Evolutionary conservation across 495 filamentous ascomycete genomes (phyloP).

Genomic region (Apodospora peruviana): DNA sequence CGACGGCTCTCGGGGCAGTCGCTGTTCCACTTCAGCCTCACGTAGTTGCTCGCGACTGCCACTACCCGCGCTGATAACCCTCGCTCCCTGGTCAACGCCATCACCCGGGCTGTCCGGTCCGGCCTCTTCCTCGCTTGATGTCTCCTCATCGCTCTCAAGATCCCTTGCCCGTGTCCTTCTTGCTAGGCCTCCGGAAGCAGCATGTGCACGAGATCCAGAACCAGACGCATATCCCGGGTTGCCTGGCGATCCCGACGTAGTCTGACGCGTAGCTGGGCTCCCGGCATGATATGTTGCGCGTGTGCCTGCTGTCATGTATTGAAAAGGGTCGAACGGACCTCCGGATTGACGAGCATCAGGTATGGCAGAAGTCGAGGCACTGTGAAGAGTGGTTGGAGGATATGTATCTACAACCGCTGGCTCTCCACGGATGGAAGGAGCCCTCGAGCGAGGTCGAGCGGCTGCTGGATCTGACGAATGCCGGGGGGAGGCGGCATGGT

Average conservation of each 20-base stretch:
- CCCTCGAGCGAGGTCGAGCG: slow-evolving; percentile 16
- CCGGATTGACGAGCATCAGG: slow-evolving; percentile 10
- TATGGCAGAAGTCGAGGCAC: slow-evolving; percentile 8
- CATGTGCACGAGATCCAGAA: background rate
- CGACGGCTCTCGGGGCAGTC: slow-evolving; percentile 13
- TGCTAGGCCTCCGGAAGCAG: background rate
- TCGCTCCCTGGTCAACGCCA: slow-evolving; percentile 10
- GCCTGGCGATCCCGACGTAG: slow-evolving; percentile 2
- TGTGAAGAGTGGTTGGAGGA: background rate
- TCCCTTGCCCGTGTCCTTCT: slow-evolving; percentile 9
- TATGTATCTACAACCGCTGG: slow-evolving; percentile 3
- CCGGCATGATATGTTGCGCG: slow-evolving; percentile 21
- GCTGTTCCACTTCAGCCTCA: slow-evolving; percentile 13
- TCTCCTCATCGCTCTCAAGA: slow-evolving; percentile 11
- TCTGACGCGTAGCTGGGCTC: slow-evolving; percentile 12
- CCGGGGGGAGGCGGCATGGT: slow-evolving; percentile 10
- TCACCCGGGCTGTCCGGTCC: slow-evolving; percentile 14
- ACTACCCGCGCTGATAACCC: background rate
- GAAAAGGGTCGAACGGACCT: slow-evolving; percentile 28
- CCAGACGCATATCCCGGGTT: background rate
- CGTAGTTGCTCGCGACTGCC: background rate
- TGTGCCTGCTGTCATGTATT: slow-evolving; percentile 34
- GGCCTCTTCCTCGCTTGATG: slow-evolving; percentile 11
- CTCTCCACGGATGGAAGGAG: slow-evolving; percentile 9
- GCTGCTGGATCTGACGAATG: slow-evolving; percentile 28